phyloP scores from a whole-genome alignment of 2,329 filamentous ascomycete species.

The Xylaria arbuscula region DNA sequence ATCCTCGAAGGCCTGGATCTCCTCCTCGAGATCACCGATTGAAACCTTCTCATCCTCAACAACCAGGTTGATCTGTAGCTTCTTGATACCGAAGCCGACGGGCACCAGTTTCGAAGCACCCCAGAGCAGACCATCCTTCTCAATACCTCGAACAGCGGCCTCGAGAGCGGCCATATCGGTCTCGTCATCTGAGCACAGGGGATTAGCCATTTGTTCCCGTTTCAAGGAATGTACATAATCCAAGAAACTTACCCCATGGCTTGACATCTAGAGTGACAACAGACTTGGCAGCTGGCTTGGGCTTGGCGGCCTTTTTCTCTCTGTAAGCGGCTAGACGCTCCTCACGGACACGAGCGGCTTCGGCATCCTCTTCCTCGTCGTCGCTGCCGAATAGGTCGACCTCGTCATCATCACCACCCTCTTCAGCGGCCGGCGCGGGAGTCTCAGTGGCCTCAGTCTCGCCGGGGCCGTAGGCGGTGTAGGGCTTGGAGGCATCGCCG shows the following conservation, averaged over 20 bases:
- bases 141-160: constrained; percentile 80
- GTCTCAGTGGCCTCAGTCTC: constrained; percentile 80
- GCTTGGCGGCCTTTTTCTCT: constrained; percentile 96
- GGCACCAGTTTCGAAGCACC: constrained; percentile 89
- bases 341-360: constrained; percentile 85
- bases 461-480: constrained; percentile 92
- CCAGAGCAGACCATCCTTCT: constrained; percentile 96
- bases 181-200: constrained; percentile 76
- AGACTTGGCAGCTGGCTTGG: constrained; percentile 94
- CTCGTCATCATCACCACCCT: constrained; percentile 76
- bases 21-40: constrained; percentile 83
- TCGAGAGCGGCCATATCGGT: constrained; percentile 89
- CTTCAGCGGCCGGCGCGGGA: constrained; percentile 72
- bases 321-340: constrained; percentile 92
- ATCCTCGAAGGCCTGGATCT: constrained; percentile 88
- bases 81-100: constrained; percentile 98
- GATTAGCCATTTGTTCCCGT: constrained; percentile 23
- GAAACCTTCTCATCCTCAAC: constrained; percentile 98
- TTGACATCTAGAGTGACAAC: constrained; percentile 96
- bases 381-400: constrained; percentile 94
- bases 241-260: constrained; percentile 85
- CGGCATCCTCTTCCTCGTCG: constrained; percentile 92
- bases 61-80: constrained; percentile 98
- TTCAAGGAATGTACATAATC: neutral
- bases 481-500: constrained; percentile 89